phyloP scores from a whole-genome alignment of 2,329 filamentous ascomycete species.

The Trichoderma gracile region DNA sequence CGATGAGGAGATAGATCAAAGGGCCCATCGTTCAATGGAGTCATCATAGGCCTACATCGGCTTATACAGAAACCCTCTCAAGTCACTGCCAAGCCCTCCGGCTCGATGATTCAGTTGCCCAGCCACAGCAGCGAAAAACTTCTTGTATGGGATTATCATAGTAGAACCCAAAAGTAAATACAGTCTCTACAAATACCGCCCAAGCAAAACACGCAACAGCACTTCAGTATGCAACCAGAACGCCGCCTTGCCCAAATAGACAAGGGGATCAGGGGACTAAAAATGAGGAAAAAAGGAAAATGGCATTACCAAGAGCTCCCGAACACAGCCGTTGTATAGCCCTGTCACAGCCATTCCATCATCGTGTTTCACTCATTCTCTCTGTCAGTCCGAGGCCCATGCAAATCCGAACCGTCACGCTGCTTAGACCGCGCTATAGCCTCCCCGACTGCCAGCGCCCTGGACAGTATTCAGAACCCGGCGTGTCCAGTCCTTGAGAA shows the following conservation, averaged over 20 bases:
- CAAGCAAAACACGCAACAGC: constrained; percentile 34
- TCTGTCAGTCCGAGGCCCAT: background rate
- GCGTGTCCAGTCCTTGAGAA: constrained; percentile 84
- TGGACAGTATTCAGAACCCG: constrained; percentile 81
- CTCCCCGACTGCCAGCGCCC: constrained; percentile 79
- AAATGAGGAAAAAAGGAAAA: background rate
- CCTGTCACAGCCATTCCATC: constrained; percentile 5
- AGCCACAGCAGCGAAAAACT: background rate
- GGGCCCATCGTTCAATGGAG: background rate
- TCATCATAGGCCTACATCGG: background rate
- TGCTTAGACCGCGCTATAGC: constrained; percentile 85
- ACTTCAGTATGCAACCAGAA: constrained; percentile 33
- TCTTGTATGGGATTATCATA: constrained; percentile 22
- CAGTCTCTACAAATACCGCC: constrained; percentile 30
- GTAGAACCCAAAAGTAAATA: constrained; percentile 22
- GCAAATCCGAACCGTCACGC: background rate
- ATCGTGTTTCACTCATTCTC: background rate
- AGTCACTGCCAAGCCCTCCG: background rate
- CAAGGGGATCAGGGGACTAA: constrained; percentile 13
- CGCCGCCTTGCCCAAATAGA: constrained; percentile 29
- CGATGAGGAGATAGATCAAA: too few species aligned
- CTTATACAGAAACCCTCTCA: background rate
- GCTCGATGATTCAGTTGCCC: too few species aligned
- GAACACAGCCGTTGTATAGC: constrained; percentile 25
- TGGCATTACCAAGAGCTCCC: constrained; percentile 21